Percentiles rank a stretch among this genome's conserved stretches.
phyloP scores from a whole-genome alignment of 768 basidiomycete species.

The Pleurotus tuoliensis region DNA sequence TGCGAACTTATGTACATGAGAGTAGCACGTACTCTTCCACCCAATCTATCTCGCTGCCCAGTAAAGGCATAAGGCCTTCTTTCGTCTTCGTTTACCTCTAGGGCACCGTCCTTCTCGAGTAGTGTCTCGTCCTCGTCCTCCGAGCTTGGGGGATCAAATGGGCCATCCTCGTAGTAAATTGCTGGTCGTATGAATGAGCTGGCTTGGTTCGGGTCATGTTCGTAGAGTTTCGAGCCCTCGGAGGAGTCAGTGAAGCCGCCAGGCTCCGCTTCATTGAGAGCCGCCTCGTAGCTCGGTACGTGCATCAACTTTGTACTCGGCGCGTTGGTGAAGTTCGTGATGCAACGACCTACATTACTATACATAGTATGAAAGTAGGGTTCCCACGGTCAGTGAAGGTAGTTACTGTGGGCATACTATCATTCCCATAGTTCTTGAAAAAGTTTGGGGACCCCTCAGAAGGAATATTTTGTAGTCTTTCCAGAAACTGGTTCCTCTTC shows the following conservation, averaged over 20 bases:
- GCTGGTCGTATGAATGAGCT: slow-evolving; percentile 19
- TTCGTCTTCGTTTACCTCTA: slow-evolving; percentile 13
- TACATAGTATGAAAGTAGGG: too few relatives aligned
- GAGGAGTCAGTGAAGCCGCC: background rate
- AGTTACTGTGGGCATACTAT: too few relatives aligned
- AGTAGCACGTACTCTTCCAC: slow-evolving; percentile 11
- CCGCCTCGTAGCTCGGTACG: slow-evolving; percentile 10
- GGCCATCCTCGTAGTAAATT: slow-evolving; percentile 71
- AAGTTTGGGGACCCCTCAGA: too few relatives aligned
- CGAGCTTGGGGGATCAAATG: slow-evolving; percentile 78
- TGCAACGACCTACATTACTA: too few relatives aligned
- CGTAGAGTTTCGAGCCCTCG: slow-evolving; percentile 12
- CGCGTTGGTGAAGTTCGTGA: background rate
- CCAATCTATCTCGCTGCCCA: slow-evolving; percentile 2
- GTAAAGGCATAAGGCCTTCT: slow-evolving; percentile 14
- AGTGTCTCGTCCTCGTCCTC: slow-evolving; percentile 63
- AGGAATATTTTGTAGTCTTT: too few relatives aligned
- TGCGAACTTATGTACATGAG: background rate
- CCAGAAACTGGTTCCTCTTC: too few relatives aligned
- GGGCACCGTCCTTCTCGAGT: slow-evolving; percentile 38
- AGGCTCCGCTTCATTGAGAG: slow-evolving; percentile 3
- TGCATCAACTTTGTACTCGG: slow-evolving; percentile 5
- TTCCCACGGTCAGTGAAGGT: too few relatives aligned
- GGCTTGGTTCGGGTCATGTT: slow-evolving; percentile 10
- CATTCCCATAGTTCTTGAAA: too few relatives aligned